A percentile compares a stretch with the other conserved stretches of the same genome.
Evolutionary conservation across 2,329 filamentous ascomycete species (phyloP).

Genomic region (Diaporthe aspalathi): DNA sequence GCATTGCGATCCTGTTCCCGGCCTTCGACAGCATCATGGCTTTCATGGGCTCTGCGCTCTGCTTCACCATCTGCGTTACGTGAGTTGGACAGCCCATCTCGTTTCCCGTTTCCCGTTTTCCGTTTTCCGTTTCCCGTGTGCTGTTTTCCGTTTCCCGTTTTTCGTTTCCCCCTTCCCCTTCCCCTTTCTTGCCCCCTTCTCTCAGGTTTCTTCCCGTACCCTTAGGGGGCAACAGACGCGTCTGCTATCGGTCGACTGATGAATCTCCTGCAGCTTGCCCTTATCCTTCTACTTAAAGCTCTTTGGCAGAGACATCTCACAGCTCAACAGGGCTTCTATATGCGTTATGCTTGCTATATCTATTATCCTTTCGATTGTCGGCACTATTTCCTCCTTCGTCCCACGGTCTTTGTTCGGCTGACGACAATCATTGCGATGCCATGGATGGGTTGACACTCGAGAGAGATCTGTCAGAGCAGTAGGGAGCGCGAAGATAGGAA

Average conservation of each 20-base stretch:
- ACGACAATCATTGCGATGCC: background rate
- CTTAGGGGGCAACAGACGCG: background rate
- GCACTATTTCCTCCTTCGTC: slow-evolving; percentile 89
- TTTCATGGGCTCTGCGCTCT: slow-evolving; percentile 88
- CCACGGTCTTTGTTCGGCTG: slow-evolving; percentile 55
- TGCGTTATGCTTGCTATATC: slow-evolving; percentile 78
- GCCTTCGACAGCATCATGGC: slow-evolving; percentile 92
- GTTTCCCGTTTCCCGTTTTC: slow-evolving; percentile 6
- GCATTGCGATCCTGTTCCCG: slow-evolving; percentile 77
- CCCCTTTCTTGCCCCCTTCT: too few relatives aligned
- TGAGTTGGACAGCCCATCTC: slow-evolving; percentile 46
- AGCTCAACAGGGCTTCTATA: slow-evolving; percentile 72
- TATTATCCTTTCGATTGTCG: slow-evolving; percentile 75
- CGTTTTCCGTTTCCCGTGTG: slow-evolving; percentile 3
- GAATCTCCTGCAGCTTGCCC: slow-evolving; percentile 66
- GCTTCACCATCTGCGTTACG: slow-evolving; percentile 94
- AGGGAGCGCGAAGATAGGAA: background rate
- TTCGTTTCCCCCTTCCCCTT: too few relatives aligned
- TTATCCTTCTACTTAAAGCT: slow-evolving; percentile 91
- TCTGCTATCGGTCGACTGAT: background rate
- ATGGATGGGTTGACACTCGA: background rate
- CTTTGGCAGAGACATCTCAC: slow-evolving; percentile 78
- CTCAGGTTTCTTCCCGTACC: background rate
- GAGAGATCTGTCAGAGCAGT: background rate
- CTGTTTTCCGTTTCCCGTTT: background rate